Conservation (phyloP, 495 filamentous ascomycete genomes). For the Penicillium chermesinum region DNA sequence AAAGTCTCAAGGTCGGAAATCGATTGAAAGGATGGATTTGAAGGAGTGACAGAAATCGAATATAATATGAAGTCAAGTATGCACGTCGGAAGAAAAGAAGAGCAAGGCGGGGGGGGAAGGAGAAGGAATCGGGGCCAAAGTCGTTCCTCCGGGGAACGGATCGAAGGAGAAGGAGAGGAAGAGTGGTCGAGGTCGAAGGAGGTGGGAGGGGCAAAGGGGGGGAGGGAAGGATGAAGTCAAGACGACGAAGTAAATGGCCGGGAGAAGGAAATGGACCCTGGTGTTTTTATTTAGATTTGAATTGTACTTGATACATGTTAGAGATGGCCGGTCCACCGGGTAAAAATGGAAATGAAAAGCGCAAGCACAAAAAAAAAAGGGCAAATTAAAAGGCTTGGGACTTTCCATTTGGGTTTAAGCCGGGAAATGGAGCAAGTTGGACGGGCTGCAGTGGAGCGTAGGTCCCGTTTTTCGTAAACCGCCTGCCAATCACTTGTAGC, state of each 20-base stretch:
- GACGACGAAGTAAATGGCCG: constrained; percentile 18
- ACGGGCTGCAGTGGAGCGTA: too few relatives aligned
- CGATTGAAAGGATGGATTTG: neutral
- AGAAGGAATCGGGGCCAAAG: constrained; percentile 8
- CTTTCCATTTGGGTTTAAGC: too few relatives aligned
- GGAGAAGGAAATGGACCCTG: constrained; percentile 23
- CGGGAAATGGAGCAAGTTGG: too few relatives aligned
- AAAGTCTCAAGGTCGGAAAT: neutral
- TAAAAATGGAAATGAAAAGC: too few relatives aligned
- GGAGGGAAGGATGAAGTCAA: constrained; percentile 10
- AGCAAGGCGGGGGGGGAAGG: constrained; percentile 3
- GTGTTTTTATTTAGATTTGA: constrained; percentile 22
- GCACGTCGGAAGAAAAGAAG: neutral
- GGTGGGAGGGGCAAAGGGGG: constrained; percentile 13
- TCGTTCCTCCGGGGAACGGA: constrained; percentile 42
- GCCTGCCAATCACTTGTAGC: constrained; percentile 19
- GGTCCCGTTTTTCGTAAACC: too few relatives aligned
- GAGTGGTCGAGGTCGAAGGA: neutral
- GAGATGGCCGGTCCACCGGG: constrained; percentile 23
- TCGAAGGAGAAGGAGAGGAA: constrained; percentile 11
- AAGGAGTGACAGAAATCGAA: neutral
- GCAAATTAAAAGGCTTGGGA: neutral
- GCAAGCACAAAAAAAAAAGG: too few relatives aligned
- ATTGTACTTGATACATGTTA: constrained; percentile 13
- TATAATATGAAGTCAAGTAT: neutral